Evolutionary conservation across 345 rosid species (phyloP).

Genomic region (Citrus mangshanensis): DNA sequence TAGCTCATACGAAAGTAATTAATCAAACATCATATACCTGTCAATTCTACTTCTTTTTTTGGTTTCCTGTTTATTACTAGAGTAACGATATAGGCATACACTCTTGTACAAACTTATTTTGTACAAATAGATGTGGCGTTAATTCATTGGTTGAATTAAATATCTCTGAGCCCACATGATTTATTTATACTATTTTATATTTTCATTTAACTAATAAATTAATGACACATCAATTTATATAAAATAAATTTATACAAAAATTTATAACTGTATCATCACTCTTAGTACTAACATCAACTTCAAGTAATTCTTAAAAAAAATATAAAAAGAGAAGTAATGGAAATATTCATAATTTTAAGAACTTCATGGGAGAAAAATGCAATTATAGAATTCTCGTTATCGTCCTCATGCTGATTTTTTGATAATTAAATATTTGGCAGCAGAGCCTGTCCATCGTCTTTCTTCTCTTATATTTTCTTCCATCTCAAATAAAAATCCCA

Average conservation of each 20-base stretch:
- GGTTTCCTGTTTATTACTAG: neutral
- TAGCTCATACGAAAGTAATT: neutral
- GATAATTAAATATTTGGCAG: constrained; percentile 8
- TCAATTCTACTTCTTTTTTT: neutral
- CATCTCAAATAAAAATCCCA: constrained; percentile 1
- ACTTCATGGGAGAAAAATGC: neutral
- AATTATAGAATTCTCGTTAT: neutral
- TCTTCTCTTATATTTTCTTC: neutral
- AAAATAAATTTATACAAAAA: no score
- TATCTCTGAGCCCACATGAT: no score
- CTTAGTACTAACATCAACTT: neutral
- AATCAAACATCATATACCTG: neutral
- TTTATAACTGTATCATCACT: no score
- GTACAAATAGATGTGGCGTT: no score
- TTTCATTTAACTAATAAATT: no score
- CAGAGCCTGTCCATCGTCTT: neutral
- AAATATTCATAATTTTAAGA: neutral
- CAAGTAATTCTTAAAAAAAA: neutral
- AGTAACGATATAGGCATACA: no score
- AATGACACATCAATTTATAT: no score
- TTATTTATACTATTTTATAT: no score
- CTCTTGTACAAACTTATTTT: no score
- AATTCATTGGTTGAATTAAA: no score
- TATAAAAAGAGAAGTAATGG: neutral
- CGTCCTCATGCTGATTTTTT: neutral